Conservation (phyloP, 2,329 filamentous ascomycete genomes). For the Colletotrichum musae region DNA sequence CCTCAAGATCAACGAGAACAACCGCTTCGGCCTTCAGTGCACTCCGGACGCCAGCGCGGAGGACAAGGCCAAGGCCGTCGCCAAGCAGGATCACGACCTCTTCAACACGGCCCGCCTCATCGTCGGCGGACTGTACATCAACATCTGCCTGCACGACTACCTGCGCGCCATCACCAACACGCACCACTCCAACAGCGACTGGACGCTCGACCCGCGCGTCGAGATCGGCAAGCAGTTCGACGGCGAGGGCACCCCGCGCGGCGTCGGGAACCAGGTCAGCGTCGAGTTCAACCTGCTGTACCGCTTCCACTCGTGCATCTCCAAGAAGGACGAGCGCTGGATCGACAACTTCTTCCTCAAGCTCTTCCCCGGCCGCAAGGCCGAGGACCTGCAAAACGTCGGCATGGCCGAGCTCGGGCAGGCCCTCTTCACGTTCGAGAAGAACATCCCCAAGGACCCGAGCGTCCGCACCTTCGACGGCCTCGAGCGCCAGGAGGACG, state of each 20-base stretch:
- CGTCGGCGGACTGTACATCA: slow-evolving; percentile 82
- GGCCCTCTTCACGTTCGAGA: slow-evolving; percentile 51
- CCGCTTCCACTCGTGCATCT: slow-evolving; percentile 75
- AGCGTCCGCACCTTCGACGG: slow-evolving; percentile 63
- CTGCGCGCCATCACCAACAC: slow-evolving; percentile 73
- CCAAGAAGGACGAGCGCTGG: slow-evolving; percentile 73
- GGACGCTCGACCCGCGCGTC: slow-evolving; percentile 75
- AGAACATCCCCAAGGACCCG: slow-evolving; percentile 58
- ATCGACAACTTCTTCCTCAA: slow-evolving; percentile 68
- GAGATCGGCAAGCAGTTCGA: slow-evolving; percentile 65
- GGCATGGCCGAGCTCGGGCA: slow-evolving; percentile 54
- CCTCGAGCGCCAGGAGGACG: slow-evolving; percentile 63
- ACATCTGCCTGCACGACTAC: slow-evolving; percentile 78
- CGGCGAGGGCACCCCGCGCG: slow-evolving; percentile 64
- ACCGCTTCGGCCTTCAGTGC: slow-evolving; percentile 78
- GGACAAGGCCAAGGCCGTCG: slow-evolving; percentile 68
- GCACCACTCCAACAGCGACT: slow-evolving; percentile 70
- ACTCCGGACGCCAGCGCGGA: slow-evolving; percentile 48
- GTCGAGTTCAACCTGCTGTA: slow-evolving; percentile 80
- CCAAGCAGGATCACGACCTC: slow-evolving; percentile 81
- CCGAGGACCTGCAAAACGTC: slow-evolving; percentile 51
- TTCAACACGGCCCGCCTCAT: slow-evolving; percentile 84
- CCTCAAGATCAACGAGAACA: slow-evolving; percentile 86
- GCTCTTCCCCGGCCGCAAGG: slow-evolving; percentile 53
- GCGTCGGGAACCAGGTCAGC: slow-evolving; percentile 76